phyloP scores from a whole-genome alignment of 192 early-diverging fungal species.

The Coemansia sp. region DNA sequence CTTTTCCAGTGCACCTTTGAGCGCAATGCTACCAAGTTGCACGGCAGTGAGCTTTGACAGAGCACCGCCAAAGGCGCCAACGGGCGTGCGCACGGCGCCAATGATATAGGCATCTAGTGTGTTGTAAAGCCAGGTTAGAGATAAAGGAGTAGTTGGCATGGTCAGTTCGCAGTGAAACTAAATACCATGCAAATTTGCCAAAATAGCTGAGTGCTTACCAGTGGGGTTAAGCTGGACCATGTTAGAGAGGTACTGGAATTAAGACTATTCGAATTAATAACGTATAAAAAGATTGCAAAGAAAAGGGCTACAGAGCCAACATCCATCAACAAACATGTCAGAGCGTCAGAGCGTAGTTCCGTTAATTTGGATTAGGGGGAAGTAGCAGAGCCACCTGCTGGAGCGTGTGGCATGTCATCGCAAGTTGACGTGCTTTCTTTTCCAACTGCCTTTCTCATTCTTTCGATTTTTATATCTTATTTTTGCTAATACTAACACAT shows the following conservation, averaged over 20 bases:
- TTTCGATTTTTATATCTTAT: background rate
- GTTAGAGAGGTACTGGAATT: background rate
- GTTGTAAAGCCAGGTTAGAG: too few species aligned
- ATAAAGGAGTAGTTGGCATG: background rate
- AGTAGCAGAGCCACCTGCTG: background rate
- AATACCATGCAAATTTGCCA: background rate
- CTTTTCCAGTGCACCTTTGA: conserved; percentile 70
- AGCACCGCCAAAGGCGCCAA: conserved; percentile 91
- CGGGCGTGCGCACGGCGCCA: conserved; percentile 86
- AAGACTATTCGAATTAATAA: background rate
- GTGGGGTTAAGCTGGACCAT: conserved; percentile 36
- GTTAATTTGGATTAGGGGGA: background rate
- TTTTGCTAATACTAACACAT: background rate
- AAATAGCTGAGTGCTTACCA: conserved; percentile 15
- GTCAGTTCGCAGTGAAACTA: background rate
- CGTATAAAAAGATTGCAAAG: background rate
- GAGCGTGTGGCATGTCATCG: background rate
- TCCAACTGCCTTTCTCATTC: background rate
- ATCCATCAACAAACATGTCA: background rate
- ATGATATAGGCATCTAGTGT: conserved; percentile 85
- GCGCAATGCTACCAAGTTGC: conserved; percentile 85
- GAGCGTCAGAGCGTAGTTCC: background rate
- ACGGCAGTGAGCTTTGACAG: conserved; percentile 81
- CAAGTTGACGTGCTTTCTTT: background rate
- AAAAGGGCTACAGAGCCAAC: background rate